Base-by-base conservation (phyloP, 2,329 filamentous ascomycete genomes). In the Pleoardoris graminearum region DNA sequence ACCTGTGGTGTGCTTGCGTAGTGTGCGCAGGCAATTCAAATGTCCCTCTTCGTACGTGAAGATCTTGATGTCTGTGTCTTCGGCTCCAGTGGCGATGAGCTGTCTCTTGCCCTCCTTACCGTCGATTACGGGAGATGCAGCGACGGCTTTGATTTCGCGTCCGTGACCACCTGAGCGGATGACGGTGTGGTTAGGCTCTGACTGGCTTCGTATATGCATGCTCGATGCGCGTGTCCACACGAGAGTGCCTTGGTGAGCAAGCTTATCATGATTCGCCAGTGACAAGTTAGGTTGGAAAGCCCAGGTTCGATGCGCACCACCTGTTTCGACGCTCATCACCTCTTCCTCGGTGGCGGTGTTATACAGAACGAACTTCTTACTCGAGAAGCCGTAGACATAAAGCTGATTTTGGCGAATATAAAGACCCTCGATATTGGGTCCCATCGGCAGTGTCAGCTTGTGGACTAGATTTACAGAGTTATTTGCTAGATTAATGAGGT, bases 251-350 rank as follows among this genome's bases (percentile, higher is more conserved):
- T 27, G 25, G n/a, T n/a, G n/a, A n/a, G n/a, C n/a, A n/a, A n/a
- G n/a, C n/a, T n/a, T 27, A 10, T 10, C 25, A 27, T 27, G 25
- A 10, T 5, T 27, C 25, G 66, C 8, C 21, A 42, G 33, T 3
- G 23, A 16, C 10, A 35, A 45, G 25, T 45, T 27, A 25, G 68
- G 71, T 17, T 71, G 66, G 57, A 82, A 89, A 2, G 84, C 82
- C 80, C 91, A 97, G 27, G 82, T 86, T 49, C 93, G 83, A 67
- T 96, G 91, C 0, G 86, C 86, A 29, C 93, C 93, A 50, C 92
- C 93, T 67, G 93, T 97, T 43, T 91, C 86, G 25, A 96, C 80
- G 0, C 79, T 80, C 49, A 87, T 82, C 14, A 93, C 72, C 63
- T 93, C 88, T 50, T 84, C 81, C 53, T 90, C 85, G 1, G 77